A percentile compares a stretch with the other conserved stretches of the same genome.
phyloP scores from a whole-genome alignment of 2,329 filamentous ascomycete genomes.

The Stagonosporopsis vannaccii region DNA sequence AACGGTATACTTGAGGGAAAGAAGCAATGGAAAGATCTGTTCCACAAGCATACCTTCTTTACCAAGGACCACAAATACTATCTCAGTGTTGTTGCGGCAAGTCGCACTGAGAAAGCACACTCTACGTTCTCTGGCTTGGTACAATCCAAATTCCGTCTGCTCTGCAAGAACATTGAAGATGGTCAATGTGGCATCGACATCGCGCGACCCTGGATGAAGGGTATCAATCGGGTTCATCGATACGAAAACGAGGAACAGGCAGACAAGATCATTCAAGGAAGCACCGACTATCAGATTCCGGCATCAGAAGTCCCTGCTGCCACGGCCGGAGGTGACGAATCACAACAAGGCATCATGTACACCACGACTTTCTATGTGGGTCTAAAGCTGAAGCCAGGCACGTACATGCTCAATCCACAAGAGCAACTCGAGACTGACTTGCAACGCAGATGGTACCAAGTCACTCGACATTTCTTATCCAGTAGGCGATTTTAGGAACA shows the following conservation, averaged over 20 bases:
- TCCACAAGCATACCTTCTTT: slow-evolving; percentile 91
- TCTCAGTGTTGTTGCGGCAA: slow-evolving; percentile 83
- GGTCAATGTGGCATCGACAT: slow-evolving; percentile 77
- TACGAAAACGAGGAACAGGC: slow-evolving; percentile 69
- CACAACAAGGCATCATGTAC: slow-evolving; percentile 65
- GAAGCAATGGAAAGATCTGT: slow-evolving; percentile 84
- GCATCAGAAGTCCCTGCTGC: slow-evolving; percentile 55
- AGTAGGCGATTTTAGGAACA: slow-evolving; percentile 85
- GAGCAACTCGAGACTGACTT: slow-evolving; percentile 11
- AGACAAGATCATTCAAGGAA: slow-evolving; percentile 68
- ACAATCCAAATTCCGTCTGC: slow-evolving; percentile 87
- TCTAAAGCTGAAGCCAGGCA: slow-evolving; percentile 78
- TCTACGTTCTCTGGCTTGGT: slow-evolving; percentile 90
- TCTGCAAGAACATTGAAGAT: slow-evolving; percentile 83
- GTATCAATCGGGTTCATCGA: slow-evolving; percentile 81
- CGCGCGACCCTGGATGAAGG: slow-evolving; percentile 92
- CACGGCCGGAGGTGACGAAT: slow-evolving; percentile 46
- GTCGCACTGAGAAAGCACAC: slow-evolving; percentile 82
- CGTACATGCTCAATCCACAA: slow-evolving; percentile 37
- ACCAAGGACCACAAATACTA: slow-evolving; percentile 95
- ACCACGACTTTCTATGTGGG: slow-evolving; percentile 97
- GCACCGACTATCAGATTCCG: slow-evolving; percentile 66
- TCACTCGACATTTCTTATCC: slow-evolving; percentile 80
- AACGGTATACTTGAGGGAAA: slow-evolving; percentile 80
- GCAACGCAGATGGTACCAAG: slow-evolving; percentile 64